phyloP scores from a whole-genome alignment of 2,329 filamentous ascomycete genomes.

The Grosmannia clavigera region DNA sequence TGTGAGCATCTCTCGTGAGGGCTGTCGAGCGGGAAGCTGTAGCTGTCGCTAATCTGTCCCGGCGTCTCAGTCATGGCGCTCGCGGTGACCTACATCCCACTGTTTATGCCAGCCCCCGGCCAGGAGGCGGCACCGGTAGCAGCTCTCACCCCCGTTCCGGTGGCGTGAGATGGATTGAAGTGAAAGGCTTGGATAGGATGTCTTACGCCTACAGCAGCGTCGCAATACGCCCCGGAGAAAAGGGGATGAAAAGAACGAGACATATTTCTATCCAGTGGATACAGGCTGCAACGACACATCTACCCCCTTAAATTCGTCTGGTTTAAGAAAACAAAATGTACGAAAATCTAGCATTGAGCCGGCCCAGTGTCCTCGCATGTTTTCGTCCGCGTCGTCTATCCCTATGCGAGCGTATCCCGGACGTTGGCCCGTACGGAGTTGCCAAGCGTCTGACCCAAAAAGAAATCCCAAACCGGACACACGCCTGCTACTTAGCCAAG shows the following conservation, averaged over 20 bases:
- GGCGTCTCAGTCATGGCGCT: constrained; percentile 21
- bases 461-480: neutral
- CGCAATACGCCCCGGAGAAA: neutral
- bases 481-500: neutral
- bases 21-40: neutral
- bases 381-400: neutral
- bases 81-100: constrained; percentile 23
- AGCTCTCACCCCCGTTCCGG: constrained; percentile 15
- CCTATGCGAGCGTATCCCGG: neutral
- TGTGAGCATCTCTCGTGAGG: constrained; percentile 12
- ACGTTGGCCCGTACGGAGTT: neutral
- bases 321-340: neutral
- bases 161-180: constrained; percentile 1
- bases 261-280: neutral
- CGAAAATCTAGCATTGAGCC: neutral
- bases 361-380: neutral
- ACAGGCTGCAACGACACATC: too few species aligned
- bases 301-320: neutral
- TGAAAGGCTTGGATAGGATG: too few species aligned
- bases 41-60: neutral
- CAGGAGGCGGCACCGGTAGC: constrained; percentile 16
- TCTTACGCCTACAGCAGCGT: neutral
- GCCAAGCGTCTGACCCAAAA: neutral
- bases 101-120: constrained; percentile 22
- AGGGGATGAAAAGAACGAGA: neutral